These are phyloP conservation scores for Aspergillus neotritici DNA, from an alignment of 2,329 filamentous ascomycete species.

Conservation along the genomic window DNA sequence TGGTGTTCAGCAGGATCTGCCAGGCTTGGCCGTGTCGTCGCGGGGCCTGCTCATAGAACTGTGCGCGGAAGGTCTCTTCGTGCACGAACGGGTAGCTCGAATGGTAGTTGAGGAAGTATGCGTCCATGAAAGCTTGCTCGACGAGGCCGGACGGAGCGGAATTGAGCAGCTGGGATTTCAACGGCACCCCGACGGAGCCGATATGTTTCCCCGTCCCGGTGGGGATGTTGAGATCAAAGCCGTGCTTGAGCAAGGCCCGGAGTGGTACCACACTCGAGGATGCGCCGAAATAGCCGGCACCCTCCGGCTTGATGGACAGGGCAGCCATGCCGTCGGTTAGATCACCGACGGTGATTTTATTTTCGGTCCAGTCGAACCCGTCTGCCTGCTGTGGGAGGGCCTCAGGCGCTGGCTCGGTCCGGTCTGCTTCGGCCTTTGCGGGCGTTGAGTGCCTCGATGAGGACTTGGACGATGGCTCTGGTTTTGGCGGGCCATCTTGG, in stretches of 20 bases:
- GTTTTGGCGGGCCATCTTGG: conserved; percentile 26
- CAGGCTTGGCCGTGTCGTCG: conserved; percentile 39
- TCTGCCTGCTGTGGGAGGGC: conserved; percentile 36
- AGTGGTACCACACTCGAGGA: conserved; percentile 38
- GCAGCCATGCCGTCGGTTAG: conserved; percentile 39
- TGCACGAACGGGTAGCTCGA: conserved; percentile 45
- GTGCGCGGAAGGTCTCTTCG: conserved; percentile 44
- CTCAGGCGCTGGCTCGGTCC: conserved; percentile 40
- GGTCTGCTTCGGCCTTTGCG: conserved; percentile 29
- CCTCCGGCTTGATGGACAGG: conserved; percentile 36
- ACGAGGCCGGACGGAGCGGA: conserved; percentile 35
- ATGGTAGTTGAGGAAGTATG: conserved; percentile 46
- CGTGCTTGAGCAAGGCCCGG: conserved; percentile 35
- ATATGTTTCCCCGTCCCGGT: conserved; percentile 21
- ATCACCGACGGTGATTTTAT: conserved; percentile 35
- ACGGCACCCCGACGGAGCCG: conserved; percentile 24
- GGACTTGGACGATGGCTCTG: conserved; percentile 29
- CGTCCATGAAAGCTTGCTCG: conserved; percentile 40
- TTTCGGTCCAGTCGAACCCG: conserved; percentile 37
- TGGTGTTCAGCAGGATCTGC: conserved; percentile 44
- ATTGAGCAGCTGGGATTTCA: conserved; percentile 35
- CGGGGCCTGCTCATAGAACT: conserved; percentile 42
- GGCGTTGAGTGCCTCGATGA: conserved; percentile 37
- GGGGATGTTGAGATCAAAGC: conserved; percentile 36
- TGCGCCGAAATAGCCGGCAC: conserved; percentile 37